phyloP scores from a whole-genome alignment of 164 flowering plant species.

The Magnolia kwangsiensis region DNA sequence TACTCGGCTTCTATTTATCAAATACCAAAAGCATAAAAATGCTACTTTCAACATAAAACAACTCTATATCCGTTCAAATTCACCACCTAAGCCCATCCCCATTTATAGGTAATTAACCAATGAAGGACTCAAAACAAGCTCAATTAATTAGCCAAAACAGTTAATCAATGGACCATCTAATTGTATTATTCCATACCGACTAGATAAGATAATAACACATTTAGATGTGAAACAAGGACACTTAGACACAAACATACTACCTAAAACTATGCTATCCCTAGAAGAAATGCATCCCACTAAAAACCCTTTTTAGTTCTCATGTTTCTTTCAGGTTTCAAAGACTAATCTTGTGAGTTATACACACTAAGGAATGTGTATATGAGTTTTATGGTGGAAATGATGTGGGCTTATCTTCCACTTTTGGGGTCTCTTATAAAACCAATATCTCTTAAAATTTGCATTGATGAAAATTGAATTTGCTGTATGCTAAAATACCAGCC shows the following conservation, averaged over 20 bases:
- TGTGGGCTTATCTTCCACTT: slow-evolving; percentile 9
- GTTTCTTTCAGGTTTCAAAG: slow-evolving; percentile 49
- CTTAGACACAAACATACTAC: slow-evolving; percentile 39
- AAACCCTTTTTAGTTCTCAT: slow-evolving; percentile 38
- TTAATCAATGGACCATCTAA: not conserved
- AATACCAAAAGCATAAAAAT: not conserved
- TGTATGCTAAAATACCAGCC: not conserved
- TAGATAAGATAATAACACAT: slow-evolving; percentile 1
- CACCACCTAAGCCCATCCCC: not conserved
- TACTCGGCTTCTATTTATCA: not conserved
- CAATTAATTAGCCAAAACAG: not conserved
- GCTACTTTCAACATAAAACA: not conserved
- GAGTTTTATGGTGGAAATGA: not conserved
- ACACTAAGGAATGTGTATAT: not conserved
- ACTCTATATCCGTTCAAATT: not conserved
- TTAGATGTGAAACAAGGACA: slow-evolving; percentile 4
- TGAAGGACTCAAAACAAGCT: not conserved
- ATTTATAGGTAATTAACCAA: not conserved
- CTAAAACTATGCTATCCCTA: slow-evolving; percentile 34
- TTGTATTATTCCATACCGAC: not conserved
- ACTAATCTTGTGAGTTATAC: slow-evolving; percentile 15
- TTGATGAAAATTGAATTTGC: slow-evolving; percentile 3
- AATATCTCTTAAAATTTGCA: not conserved
- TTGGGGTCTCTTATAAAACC: slow-evolving; percentile 11
- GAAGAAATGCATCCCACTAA: slow-evolving; percentile 9